Conservation (phyloP, 352 stramenopile species). For the Phytophthora sp. region DNA sequence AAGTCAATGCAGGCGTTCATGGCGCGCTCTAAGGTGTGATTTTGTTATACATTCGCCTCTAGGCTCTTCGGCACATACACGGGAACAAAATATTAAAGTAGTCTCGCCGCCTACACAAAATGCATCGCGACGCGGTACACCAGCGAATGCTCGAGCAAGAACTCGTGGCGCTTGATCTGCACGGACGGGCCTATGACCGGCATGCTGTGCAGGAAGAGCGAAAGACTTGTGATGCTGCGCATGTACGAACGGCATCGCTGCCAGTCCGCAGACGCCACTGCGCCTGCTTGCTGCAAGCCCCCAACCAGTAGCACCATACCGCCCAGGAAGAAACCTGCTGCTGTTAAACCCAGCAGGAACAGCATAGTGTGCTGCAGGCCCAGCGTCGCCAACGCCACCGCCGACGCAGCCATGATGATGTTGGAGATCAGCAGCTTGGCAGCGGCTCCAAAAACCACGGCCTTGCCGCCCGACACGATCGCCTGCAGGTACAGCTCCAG, state of each 20-base stretch:
- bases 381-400: constrained; percentile 56
- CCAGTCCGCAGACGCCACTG: constrained; percentile 70
- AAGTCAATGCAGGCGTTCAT: too few species aligned
- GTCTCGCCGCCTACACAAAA: constrained; percentile 58
- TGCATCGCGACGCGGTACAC: constrained; percentile 84
- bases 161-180: constrained; percentile 83
- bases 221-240: constrained; percentile 83
- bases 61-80: neutral
- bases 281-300: constrained; percentile 61
- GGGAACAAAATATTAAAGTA: constrained; percentile 10
- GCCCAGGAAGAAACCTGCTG: constrained; percentile 56
- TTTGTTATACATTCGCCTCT: constrained; percentile 23
- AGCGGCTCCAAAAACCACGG: constrained; percentile 67
- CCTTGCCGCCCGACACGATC: constrained; percentile 72
- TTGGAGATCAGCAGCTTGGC: constrained; percentile 74
- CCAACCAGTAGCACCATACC: constrained; percentile 68
- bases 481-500: constrained; percentile 78
- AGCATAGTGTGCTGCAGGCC: constrained; percentile 64
- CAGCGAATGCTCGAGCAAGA: constrained; percentile 78
- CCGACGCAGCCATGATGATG: constrained; percentile 54
- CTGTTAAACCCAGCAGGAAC: constrained; percentile 58
- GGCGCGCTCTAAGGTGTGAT: constrained; percentile 5
- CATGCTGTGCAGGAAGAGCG: constrained; percentile 79
- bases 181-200: constrained; percentile 69
- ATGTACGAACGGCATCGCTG: constrained; percentile 75